Conservation (phyloP, 2,329 filamentous ascomycete species). For the Neofusicoccum sp. region DNA sequence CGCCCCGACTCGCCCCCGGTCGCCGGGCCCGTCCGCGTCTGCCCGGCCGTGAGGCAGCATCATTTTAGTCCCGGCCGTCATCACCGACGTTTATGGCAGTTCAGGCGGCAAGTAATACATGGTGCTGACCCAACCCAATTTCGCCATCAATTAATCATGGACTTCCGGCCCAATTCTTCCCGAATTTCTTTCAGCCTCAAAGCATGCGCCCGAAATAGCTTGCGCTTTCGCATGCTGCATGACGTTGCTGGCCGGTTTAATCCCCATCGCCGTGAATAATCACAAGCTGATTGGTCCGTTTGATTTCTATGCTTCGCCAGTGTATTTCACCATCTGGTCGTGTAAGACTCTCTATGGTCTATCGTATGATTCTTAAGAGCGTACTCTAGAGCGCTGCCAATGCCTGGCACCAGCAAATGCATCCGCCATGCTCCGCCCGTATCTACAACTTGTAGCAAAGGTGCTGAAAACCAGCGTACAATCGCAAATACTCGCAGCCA, state of each 20-base stretch:
- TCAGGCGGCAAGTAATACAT: background rate
- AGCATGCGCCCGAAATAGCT: background rate
- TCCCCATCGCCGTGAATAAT: background rate
- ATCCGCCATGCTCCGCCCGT: too few relatives aligned
- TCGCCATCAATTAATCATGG: background rate
- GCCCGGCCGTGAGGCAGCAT: background rate
- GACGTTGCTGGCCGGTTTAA: background rate
- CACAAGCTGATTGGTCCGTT: background rate
- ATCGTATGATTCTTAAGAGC: background rate
- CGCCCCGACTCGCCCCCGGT: conserved; percentile 7
- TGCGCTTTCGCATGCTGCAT: background rate
- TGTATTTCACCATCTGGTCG: too few relatives aligned
- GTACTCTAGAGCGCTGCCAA: too few relatives aligned
- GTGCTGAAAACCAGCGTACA: too few relatives aligned
- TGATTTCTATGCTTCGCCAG: too few relatives aligned
- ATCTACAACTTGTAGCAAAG: too few relatives aligned
- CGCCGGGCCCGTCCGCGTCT: background rate
- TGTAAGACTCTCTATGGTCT: background rate
- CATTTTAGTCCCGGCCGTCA: background rate
- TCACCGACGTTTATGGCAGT: background rate
- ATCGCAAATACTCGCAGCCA: too few relatives aligned
- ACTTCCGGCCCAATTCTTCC: background rate
- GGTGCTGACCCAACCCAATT: background rate
- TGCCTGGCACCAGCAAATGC: too few relatives aligned
- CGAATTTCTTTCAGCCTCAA: too few relatives aligned